These are phyloP conservation scores for Alectoria sarmentosa DNA, from an alignment of 495 filamentous ascomycete species.

Conservation along the genomic window DNA sequence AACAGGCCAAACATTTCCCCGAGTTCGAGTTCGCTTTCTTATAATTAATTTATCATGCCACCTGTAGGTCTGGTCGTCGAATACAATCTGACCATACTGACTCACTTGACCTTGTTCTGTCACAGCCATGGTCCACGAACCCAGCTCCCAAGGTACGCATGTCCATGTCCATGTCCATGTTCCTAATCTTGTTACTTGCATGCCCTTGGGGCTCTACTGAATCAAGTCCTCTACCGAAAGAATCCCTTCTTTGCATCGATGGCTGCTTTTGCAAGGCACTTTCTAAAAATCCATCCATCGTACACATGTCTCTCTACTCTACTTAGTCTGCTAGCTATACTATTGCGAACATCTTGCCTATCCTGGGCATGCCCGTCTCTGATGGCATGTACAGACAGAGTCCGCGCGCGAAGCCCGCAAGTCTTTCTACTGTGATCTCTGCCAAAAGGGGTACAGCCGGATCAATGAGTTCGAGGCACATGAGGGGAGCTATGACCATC, in stretches of 20 bases:
- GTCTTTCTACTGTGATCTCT: constrained; percentile 71
- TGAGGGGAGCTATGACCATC: constrained; percentile 55
- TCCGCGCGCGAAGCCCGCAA: constrained; percentile 82
- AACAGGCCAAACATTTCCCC: no score
- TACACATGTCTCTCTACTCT: neutral
- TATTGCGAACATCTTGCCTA: neutral
- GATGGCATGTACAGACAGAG: constrained; percentile 51
- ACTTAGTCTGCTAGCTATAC: neutral
- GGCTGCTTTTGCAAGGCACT: neutral
- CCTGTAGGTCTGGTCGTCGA: constrained; percentile 10
- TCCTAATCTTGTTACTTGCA: neutral
- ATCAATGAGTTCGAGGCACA: constrained; percentile 58
- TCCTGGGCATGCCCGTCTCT: neutral
- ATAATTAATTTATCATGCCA: constrained; percentile 16
- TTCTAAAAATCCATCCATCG: neutral
- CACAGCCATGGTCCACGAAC: constrained; percentile 35
- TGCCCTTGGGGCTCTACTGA: neutral
- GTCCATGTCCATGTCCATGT: neutral
- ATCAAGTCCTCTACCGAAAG: no score
- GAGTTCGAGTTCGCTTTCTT: no score
- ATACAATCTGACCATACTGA: no score
- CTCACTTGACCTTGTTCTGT: neutral
- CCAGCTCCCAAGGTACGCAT: constrained; percentile 47
- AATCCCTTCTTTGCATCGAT: neutral
- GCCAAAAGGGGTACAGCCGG: constrained; percentile 54